These are phyloP conservation scores for Moricandia arvensis DNA, from an alignment of 345 rosid species.

Conservation along the genomic window DNA sequence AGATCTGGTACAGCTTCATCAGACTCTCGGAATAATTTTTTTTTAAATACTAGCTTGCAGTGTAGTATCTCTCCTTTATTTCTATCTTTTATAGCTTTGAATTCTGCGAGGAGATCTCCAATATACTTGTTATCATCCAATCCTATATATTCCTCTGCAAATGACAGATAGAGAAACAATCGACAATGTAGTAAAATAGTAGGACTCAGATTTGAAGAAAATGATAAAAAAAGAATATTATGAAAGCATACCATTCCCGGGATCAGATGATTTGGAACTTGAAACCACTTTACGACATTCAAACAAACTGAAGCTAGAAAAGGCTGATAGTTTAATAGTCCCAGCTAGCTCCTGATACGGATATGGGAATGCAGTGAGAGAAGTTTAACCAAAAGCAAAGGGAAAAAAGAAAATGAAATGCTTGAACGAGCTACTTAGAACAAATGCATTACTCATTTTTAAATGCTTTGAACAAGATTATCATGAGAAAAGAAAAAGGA, in stretches of 20 bases:
- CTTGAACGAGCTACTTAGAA: conserved; percentile 8
- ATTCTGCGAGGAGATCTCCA: conserved; percentile 88
- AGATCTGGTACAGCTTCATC: conserved; percentile 95
- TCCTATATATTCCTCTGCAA: conserved; percentile 89
- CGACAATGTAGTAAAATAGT: conserved; percentile 18
- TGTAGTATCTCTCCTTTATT: conserved; percentile 97
- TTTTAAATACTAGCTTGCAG: conserved; percentile 83
- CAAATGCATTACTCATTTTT: neutral
- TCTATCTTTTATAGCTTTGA: conserved; percentile 89
- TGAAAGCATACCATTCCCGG: conserved; percentile 68
- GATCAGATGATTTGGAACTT: conserved; percentile 85
- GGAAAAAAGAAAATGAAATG: conserved; percentile 1
- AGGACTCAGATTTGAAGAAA: neutral
- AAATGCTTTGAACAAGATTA: neutral
- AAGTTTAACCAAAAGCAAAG: neutral
- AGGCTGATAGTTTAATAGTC: conserved; percentile 81
- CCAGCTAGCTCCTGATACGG: conserved; percentile 85
- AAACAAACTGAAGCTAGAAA: conserved; percentile 91
- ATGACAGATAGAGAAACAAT: conserved; percentile 29
- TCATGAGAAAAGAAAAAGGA: neutral
- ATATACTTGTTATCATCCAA: conserved; percentile 96
- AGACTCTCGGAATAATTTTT: conserved; percentile 91
- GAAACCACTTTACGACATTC: conserved; percentile 94
- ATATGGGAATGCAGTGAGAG: conserved; percentile 24
- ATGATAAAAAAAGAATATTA: conserved; percentile 8